Conservation (phyloP, 352 stramenopile species). For the Plasmopara viticola region DNA sequence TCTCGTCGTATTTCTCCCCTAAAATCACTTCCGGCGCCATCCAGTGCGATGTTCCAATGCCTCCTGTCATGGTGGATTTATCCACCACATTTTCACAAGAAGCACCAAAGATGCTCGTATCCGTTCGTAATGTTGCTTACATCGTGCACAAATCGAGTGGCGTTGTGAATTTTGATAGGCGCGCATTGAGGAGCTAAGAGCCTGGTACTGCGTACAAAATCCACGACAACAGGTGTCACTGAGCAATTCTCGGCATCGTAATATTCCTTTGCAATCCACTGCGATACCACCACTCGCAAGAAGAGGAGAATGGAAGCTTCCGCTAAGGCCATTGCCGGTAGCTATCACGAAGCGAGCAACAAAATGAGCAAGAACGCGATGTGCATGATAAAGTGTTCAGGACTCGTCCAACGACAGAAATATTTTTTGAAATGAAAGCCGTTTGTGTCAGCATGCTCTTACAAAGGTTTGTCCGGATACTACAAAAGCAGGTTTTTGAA, state of each 20-base stretch:
- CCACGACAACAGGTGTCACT: conserved; percentile 7
- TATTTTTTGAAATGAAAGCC: too few species aligned
- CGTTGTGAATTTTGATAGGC: conserved; percentile 11
- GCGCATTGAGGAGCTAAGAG: conserved; percentile 6
- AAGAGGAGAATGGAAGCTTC: conserved; percentile 6
- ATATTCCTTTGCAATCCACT: conserved; percentile 14
- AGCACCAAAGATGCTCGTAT: conserved; percentile 22
- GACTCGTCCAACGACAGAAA: too few species aligned
- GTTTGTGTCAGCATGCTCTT: too few species aligned
- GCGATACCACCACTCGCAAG: not conserved
- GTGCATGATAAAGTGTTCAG: too few species aligned
- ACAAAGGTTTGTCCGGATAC: too few species aligned
- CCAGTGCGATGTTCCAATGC: conserved; percentile 22
- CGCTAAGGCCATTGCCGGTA: conserved; percentile 6
- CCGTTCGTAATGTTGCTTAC: conserved; percentile 18
- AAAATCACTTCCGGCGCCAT: conserved; percentile 28
- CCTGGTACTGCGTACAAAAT: conserved; percentile 3
- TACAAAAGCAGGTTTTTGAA: too few species aligned
- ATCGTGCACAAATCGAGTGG: conserved; percentile 5
- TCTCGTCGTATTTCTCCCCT: conserved; percentile 23
- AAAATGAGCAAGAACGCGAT: not conserved
- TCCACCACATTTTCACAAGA: conserved; percentile 14
- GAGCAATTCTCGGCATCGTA: conserved; percentile 13
- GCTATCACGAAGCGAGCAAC: not conserved
- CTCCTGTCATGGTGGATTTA: conserved; percentile 20